Evolutionary conservation across 768 basidiomycete genomes (phyloP), one percentile per base, ranked within the genome.

Genomic region (Rubroboletus satanas): DNA sequence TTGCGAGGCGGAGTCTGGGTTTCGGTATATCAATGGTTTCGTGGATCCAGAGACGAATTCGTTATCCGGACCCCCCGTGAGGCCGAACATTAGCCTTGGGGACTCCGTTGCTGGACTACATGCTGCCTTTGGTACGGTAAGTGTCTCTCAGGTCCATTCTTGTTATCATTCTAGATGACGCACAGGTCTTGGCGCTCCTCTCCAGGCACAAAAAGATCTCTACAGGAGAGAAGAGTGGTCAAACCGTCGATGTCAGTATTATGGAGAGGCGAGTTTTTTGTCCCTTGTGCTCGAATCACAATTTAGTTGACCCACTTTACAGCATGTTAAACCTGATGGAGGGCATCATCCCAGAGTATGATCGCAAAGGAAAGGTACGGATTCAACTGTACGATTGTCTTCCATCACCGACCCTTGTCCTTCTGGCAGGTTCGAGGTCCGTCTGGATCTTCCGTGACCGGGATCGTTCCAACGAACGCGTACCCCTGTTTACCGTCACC

Each of bases 301-400:
- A 15, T 15, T 49, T 21, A 18, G 15, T 29, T 35, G 45, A 47
- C 32, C 43, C 17, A 15, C 51, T 14, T 43, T 26, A 35, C 10
- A 88, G 85, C 62, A 87, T 88, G 85, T 69, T 88, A 5, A 88
- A 87, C 62, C 69, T 87, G 45, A 88, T 87, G 87, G 87, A 88
- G 62, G 86, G 87, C 3, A 81, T 88, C 55, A 82, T 87, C 45
- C 87, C 87, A 11, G 87, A 86, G 67, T 87, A 84, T 52, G 84
- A 87, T 64, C 82, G 86, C 50, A 87, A 84, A 66, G 80, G 80
- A 53, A 85, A 83, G 71, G 84, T 83, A 58, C 41, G 66, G 14
- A 6, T 31, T 41, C 37, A 26, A 18, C 23, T n/a, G 8, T 29
- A 11, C 14, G 35, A 9, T 8, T 6, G 52, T 42, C 45, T 38